Evolutionary conservation across 2,329 filamentous ascomycete species (phyloP).

Genomic region (Tolypocladium tropicale): DNA sequence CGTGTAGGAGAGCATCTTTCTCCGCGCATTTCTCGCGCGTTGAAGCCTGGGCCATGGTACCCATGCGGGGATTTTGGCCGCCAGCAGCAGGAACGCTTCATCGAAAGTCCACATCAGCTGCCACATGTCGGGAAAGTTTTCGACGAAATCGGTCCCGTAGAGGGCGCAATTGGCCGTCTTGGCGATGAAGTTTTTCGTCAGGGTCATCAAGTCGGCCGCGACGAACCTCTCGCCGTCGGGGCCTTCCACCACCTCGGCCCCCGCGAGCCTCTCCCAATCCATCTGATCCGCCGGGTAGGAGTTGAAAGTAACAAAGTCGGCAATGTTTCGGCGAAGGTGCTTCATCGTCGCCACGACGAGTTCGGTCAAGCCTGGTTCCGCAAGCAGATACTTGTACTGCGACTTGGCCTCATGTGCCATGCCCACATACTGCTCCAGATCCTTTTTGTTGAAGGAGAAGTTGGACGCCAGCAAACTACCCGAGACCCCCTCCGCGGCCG

Average conservation of each 20-base stretch:
- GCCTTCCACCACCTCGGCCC: conserved; percentile 18
- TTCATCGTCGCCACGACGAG: conserved; percentile 7
- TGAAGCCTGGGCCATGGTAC: conserved; percentile 21
- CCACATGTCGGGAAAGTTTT: conserved; percentile 28
- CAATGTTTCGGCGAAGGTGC: conserved; percentile 18
- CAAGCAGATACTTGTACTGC: conserved; percentile 15
- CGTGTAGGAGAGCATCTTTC: conserved; percentile 16
- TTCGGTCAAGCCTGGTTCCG: conserved; percentile 14
- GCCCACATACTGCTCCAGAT: conserved; percentile 19
- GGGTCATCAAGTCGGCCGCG: conserved; percentile 21
- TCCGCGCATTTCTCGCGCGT: conserved; percentile 17
- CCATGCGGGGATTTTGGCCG: conserved; percentile 20
- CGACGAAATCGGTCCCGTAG: conserved; percentile 29
- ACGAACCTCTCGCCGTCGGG: conserved; percentile 15
- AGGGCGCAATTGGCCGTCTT: conserved; percentile 22
- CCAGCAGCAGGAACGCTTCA: conserved; percentile 19
- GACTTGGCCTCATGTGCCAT: conserved; percentile 16
- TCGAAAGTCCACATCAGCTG: conserved; percentile 27
- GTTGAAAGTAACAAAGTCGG: conserved; percentile 28
- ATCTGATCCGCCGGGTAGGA: conserved; percentile 24
- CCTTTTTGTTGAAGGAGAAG: conserved; percentile 20
- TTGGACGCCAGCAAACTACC: conserved; percentile 17
- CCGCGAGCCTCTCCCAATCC: conserved; percentile 26
- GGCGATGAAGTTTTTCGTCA: conserved; percentile 25
- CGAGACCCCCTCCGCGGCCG: conserved; percentile 13